These are phyloP conservation scores for Kokia cookei DNA, from an alignment of 441 rosid genomes.

Conservation along the genomic window DNA sequence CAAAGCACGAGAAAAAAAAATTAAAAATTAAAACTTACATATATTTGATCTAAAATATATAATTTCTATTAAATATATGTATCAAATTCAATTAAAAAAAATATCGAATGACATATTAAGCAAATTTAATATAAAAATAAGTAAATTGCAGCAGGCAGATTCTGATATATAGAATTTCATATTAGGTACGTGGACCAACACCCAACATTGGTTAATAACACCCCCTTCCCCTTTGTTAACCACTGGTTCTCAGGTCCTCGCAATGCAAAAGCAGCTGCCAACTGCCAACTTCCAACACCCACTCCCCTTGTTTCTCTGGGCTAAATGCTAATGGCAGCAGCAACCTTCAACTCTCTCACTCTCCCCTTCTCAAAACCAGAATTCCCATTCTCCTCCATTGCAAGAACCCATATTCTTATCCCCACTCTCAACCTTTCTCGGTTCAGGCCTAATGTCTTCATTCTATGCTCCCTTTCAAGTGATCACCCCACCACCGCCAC, in stretches of 20 bases:
- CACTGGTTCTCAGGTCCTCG: not conserved
- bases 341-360: constrained; percentile 18
- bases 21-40: too few species aligned
- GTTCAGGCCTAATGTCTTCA: constrained; percentile 13
- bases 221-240: not conserved
- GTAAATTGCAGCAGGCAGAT: too few species aligned
- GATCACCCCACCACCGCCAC: constrained; percentile 7
- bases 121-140: too few species aligned
- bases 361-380: constrained; percentile 21
- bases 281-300: not conserved
- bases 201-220: not conserved
- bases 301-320: not conserved
- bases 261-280: not conserved
- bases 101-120: too few species aligned
- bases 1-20: too few species aligned
- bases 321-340: constrained; percentile 30
- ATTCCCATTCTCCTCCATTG: constrained; percentile 4
- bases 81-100: too few species aligned
- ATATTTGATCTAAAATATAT: too few species aligned
- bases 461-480: constrained; percentile 14
- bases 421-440: constrained; percentile 15
- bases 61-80: too few species aligned
- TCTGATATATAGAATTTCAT: too few species aligned
- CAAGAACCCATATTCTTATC: constrained; percentile 3
- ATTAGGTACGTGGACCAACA: not conserved